These are phyloP conservation scores for Tetramitus jugosus DNA, from an alignment of 208 protist species.

Conservation along the genomic window DNA sequence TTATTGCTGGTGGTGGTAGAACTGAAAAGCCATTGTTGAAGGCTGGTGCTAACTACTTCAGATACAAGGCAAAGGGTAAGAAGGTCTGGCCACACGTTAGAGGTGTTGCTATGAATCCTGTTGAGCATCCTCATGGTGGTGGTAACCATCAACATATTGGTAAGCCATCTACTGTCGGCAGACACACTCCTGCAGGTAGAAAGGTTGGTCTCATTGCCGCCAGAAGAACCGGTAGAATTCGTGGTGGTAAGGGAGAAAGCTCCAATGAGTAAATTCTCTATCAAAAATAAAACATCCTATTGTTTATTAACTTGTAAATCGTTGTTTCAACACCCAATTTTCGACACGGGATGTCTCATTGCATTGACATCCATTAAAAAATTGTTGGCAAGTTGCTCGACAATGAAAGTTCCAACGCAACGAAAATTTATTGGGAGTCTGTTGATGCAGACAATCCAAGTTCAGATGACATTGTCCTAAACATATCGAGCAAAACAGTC, in stretches of 20 bases:
- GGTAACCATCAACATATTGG: conserved; percentile 99
- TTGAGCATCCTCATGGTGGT: conserved; percentile 98
- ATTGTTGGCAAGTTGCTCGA: too few relatives aligned
- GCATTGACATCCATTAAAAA: too few relatives aligned
- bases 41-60: conserved; percentile 94
- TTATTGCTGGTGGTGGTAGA: conserved; percentile 96
- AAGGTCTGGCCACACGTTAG: conserved; percentile 96
- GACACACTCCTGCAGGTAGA: conserved; percentile 78
- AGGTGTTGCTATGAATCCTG: conserved; percentile 98
- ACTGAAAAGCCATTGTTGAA: conserved; percentile 99
- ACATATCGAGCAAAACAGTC: conserved; percentile 6
- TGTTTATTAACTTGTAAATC: too few relatives aligned
- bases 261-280: too few relatives aligned
- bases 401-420: too few relatives aligned
- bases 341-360: too few relatives aligned
- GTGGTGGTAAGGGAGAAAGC: conserved; percentile 53
- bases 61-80: conserved; percentile 92
- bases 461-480: background rate
- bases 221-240: conserved; percentile 88
- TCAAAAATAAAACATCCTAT: too few relatives aligned
- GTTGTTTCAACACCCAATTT: too few relatives aligned
- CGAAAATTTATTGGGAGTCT: too few relatives aligned
- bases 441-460: too few relatives aligned
- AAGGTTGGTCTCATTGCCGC: conserved; percentile 99
- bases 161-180: conserved; percentile 75